Evolutionary conservation across 352 stramenopile genomes (phyloP).

Genomic region (Globisporangium recalcitrans): DNA sequence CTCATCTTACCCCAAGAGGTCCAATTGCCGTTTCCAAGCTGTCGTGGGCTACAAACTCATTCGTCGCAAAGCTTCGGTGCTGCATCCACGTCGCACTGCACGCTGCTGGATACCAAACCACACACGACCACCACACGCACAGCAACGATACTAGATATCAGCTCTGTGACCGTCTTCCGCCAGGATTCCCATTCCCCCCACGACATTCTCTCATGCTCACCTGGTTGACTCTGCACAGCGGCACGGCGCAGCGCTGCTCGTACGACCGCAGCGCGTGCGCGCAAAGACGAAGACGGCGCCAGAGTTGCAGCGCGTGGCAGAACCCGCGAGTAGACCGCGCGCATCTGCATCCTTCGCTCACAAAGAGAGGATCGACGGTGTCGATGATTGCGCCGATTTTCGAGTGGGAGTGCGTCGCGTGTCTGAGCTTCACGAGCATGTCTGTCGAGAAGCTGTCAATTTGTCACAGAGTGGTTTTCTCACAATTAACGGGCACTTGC

Average conservation of each 20-base stretch:
- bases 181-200: not conserved
- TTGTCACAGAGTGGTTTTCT: no score
- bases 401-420: not conserved
- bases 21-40: not conserved
- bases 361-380: not conserved
- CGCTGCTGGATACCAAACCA: not conserved
- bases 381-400: conserved; percentile 4
- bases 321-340: conserved; percentile 7
- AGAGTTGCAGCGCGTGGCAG: conserved; percentile 8
- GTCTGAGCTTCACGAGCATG: not conserved
- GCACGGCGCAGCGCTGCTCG: not conserved
- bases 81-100: not conserved
- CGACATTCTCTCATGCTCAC: not conserved
- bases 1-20: conserved; percentile 9
- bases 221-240: conserved; percentile 1
- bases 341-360: conserved; percentile 9
- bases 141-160: not conserved
- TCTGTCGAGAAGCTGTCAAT: not conserved
- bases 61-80: conserved; percentile 21
- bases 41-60: conserved; percentile 19
- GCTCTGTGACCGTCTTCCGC: not conserved
- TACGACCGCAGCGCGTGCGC: no score
- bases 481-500: no score
- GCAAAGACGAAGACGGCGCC: not conserved
- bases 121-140: not conserved